Base-by-base conservation (phyloP, 2,329 filamentous ascomycete genomes). In the Cyanodermella asteris region DNA sequence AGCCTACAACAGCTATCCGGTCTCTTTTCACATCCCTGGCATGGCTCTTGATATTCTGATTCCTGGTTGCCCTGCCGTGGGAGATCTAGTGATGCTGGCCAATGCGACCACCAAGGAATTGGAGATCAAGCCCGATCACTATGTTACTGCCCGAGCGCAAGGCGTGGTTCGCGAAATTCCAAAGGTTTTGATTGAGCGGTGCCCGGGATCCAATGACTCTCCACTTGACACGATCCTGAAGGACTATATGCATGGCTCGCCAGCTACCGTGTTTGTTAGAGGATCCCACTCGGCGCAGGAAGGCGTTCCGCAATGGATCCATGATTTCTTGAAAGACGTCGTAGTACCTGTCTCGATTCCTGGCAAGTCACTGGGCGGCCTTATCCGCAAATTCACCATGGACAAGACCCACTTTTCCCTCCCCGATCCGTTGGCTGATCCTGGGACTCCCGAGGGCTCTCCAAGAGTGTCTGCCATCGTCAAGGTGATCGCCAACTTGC, bases 341-440 rank as follows among this genome's bases (percentile, higher is more conserved):
- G 82, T 72, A 0, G 59, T 94, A 1, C 81, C 82, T 3, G 55
- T 94, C 5, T 74, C 80, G 5, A 75, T 94, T 33, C 77, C 80
- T 1, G 80, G 80, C 5, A 67, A 71, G 30, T 71, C 71, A 0
- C 72, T 93, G 38, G 80, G 81, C 35, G 70, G 75, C 34, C 53
- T 91, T 10, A 74, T 97, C 42, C 73, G 72, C 36, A 84, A 87
- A 37, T 93, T 94, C 43, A 75, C 80, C 13, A 54, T 94, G 35
- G 67, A 70, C 2, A 65, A 93, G 41, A 78, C 90, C 20, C 69
- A 90, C 38, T 91, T 97, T 45, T 67, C 65, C 24, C 53, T 97
- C 22, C 87, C 87, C 1, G 68, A 81, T 38, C 74, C 77, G 1
- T 64, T 72, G 38, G 77, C 80, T 3, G 69, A 81, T 11, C 76